phyloP scores from a whole-genome alignment of 2,329 filamentous ascomycete species.

The Fusarium chaquense region DNA sequence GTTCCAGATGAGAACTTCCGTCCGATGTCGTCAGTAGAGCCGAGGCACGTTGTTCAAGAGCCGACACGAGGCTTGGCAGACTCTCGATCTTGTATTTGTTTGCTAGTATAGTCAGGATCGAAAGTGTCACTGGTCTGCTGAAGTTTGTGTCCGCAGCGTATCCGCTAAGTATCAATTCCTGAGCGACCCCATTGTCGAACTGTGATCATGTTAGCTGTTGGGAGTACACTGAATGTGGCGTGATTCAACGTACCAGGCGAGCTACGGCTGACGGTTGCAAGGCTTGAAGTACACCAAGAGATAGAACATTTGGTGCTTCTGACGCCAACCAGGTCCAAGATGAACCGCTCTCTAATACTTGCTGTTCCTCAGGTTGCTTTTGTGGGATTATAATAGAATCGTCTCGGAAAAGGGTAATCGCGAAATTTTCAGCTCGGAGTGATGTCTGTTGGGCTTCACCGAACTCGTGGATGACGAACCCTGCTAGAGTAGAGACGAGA shows the following conservation, averaged over 20 bases:
- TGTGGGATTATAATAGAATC: conserved; percentile 44
- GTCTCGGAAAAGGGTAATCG: conserved; percentile 55
- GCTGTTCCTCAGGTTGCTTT: conserved; percentile 14
- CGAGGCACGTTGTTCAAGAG: conserved; percentile 46
- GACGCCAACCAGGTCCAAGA: conserved; percentile 52
- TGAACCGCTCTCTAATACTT: conserved; percentile 30
- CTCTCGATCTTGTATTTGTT: conserved; percentile 60
- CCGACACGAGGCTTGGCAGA: conserved; percentile 43
- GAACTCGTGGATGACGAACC: conserved; percentile 54
- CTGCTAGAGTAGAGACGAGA: conserved; percentile 53
- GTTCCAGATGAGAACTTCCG: conserved; percentile 38
- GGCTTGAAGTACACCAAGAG: conserved; percentile 55
- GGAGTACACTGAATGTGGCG: conserved; percentile 1
- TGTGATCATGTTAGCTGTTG: conserved; percentile 36
- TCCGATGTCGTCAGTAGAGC: conserved; percentile 33
- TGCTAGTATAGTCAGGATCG: conserved; percentile 57
- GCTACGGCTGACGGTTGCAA: conserved; percentile 52
- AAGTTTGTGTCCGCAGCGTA: conserved; percentile 33
- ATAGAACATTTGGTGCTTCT: conserved; percentile 52
- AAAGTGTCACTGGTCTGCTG: conserved; percentile 48
- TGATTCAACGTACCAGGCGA: conserved; percentile 50
- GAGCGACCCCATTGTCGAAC: conserved; percentile 54
- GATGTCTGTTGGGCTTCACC: conserved; percentile 53
- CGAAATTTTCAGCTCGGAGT: conserved; percentile 51
- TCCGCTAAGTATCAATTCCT: conserved; percentile 51